A percentile compares a stretch with the other conserved stretches of the same genome.
Evolutionary conservation across 345 rosid species (phyloP).

Genomic region (Cardamine resedifolia): DNA sequence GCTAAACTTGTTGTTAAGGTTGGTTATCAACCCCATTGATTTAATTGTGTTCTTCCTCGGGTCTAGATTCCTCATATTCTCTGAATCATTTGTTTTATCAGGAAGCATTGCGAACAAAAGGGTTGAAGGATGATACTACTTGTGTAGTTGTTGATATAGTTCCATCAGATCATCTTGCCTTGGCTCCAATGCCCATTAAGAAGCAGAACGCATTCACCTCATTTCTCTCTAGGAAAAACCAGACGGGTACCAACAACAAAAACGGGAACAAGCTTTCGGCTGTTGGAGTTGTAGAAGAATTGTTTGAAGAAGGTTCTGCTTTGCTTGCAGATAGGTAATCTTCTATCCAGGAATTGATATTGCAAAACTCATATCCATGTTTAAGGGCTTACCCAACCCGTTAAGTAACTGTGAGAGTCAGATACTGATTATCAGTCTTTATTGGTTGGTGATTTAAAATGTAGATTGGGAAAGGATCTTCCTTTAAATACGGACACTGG

Average conservation of each 20-base stretch:
- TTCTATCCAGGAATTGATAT: background rate
- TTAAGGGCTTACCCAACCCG: background rate
- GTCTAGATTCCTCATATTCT: background rate
- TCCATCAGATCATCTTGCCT: constrained; percentile 74
- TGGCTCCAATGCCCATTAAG: constrained; percentile 67
- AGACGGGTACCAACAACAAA: constrained; percentile 47
- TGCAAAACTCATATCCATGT: background rate
- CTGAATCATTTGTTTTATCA: constrained; percentile 33
- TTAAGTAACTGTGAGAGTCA: background rate
- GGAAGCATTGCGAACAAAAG: constrained; percentile 98
- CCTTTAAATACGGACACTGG: constrained; percentile 56
- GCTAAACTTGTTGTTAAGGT: constrained; percentile 99
- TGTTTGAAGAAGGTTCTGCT: constrained; percentile 99
- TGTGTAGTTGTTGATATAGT: constrained; percentile 97
- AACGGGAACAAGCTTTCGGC: constrained; percentile 80
- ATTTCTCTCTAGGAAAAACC: constrained; percentile 65
- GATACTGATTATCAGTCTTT: background rate
- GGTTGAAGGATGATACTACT: constrained; percentile 98
- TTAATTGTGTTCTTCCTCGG: background rate
- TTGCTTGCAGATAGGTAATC: constrained; percentile 87
- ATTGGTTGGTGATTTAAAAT: constrained; percentile 24
- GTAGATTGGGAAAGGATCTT: constrained; percentile 85
- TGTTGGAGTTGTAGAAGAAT: constrained; percentile 93
- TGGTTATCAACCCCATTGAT: constrained; percentile 16
- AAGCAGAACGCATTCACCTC: constrained; percentile 64